Evolutionary conservation across 345 rosid genomes (phyloP).

Genomic region (Salix suchowensis): DNA sequence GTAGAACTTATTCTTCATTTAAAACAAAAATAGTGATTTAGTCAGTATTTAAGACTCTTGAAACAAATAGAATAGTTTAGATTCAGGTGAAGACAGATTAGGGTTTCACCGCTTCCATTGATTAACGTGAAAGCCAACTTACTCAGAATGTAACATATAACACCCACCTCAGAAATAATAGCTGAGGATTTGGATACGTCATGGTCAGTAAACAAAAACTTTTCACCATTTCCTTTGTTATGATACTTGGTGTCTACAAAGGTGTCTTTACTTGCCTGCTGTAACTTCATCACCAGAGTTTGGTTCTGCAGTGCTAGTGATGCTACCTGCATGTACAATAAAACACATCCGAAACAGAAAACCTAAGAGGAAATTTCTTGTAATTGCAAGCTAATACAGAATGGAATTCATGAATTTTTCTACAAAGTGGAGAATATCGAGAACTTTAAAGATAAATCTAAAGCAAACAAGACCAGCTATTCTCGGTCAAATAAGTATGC

Average conservation of each 20-base stretch:
- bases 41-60: neutral
- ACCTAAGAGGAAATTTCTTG: neutral
- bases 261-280: constrained; percentile 34
- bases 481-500: neutral
- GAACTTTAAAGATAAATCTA: neutral
- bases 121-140: constrained; percentile 5
- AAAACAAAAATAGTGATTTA: neutral
- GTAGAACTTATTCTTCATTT: neutral
- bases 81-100: neutral
- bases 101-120: neutral
- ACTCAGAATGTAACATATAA: neutral
- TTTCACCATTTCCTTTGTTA: constrained; percentile 15
- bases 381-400: neutral
- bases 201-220: constrained; percentile 13
- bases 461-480: neutral
- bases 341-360: neutral
- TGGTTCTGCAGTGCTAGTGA: constrained; percentile 57
- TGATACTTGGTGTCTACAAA: constrained; percentile 12
- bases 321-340: constrained; percentile 43
- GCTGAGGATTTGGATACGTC: constrained; percentile 21
- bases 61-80: neutral
- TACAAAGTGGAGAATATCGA: neutral
- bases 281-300: constrained; percentile 53
- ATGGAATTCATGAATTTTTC: neutral
- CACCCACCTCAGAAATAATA: constrained; percentile 35